Base-by-base conservation (phyloP, 2,329 filamentous ascomycete genomes). In the Scopulariopsis brevicaulis region DNA sequence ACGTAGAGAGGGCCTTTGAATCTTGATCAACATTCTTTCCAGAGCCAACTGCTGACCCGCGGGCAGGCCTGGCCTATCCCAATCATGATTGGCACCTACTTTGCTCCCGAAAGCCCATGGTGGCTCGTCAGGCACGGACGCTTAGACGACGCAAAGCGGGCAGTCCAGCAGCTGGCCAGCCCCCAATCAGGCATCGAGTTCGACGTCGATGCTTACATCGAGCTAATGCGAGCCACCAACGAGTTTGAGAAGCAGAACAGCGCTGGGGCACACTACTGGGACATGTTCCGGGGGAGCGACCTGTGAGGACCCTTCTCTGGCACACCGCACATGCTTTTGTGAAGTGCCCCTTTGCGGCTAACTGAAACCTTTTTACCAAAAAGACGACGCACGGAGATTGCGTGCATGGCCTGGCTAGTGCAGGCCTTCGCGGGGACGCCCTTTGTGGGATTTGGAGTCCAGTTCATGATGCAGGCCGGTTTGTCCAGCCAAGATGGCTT, bases 171-270 rank as follows among this genome's bases (percentile, higher is more conserved):
- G 3, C 73, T 90, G 20, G 57, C 55, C n/a, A 12, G 28, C 28
- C 28, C 28, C 28, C 4, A 32, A 32, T 8, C 46, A 11, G 46
- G 12, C 20, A 89, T 94, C 8, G 20, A 50, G 2, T 32, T 32
- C 28, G 12, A n/a, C 5, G 5, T 50, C 20, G 46, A 50, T 72
- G 28, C 28, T 4, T 32, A 32, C 2, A 20, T 54, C 22, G 85
- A 88, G 64, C 94, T 96, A 89, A 96, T 96, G 87, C 83, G 90
- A 1, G 89, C 94, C 67, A 96, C 90, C 0, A 92, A 87, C 0
- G 86, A 87, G 0, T 75, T 95, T 12, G 91, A 96, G 69, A 80
- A 89, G 66, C 78, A 81, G 70, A 87, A 90, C 57, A 91, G 88
- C 4, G 73, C 75, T 8, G 90, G 90, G 35, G 82, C 88, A 5